Base-by-base conservation (phyloP, 1,284 basidiomycete species). In the Cystobasidium sp. region DNA sequence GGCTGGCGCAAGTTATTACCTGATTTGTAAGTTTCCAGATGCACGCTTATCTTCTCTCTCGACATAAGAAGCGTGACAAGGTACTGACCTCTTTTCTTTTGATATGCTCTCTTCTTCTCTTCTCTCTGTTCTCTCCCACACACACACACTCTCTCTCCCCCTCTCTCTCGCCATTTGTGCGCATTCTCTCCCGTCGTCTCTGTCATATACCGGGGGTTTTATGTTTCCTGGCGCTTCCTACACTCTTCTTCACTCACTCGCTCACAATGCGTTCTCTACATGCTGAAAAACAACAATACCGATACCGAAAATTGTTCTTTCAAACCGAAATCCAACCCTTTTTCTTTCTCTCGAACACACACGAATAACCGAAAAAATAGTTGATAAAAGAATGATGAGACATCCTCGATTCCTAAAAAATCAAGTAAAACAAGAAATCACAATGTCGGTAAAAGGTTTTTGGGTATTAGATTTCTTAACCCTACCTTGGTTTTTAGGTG, bases 321-420 rank as follows among this genome's bases (percentile, higher is more conserved):
- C 5, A 47, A 14, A 6, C 69, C 31, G 22, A 55, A 8, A 37
- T 10, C 7, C 22, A 81, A 55, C n/a, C 81, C 10, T 37, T 82
- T 24, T 78, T 81, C 58, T 81, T 97, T 83, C 94, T 95, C 83
- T 68, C 89, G 53, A 91, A 95, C 80, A 93, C 93, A 24, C 84
- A 86, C 43, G 81, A 12, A 93, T 93, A 3, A 97, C 92, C 84
- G 84, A 84, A 62, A 90, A 86, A 82, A 87, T 97, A 76, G 98
- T 97, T 88, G 95, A 98, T 84, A 91, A 94, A 79, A 89, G 94
- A 41, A 93, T 99, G 89, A 94, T 94, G 89, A 88, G 88, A 63
- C 96, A 99, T 84, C 97, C 96, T 0, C 88, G 91, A 43, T 99
- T 95, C 85, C 86, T 97, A 68, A 91, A 92, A 81, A 88, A 93